Base-by-base conservation (phyloP, 1,284 basidiomycete species). In the Pseudozyma thailandica region DNA sequence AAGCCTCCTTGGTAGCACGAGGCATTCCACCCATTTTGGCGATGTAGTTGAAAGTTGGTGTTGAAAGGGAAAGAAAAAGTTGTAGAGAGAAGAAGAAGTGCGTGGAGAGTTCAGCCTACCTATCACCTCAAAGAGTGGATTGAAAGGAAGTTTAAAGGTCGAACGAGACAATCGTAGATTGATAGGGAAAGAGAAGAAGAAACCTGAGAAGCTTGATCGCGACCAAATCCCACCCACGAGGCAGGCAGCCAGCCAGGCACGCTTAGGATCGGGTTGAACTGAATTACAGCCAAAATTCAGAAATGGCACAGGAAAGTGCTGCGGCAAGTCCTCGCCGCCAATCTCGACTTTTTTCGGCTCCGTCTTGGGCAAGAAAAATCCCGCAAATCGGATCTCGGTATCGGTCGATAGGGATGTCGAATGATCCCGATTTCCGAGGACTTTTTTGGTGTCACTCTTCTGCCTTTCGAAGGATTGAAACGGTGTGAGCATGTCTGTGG, bases 1-100 rank as follows among this genome's bases (percentile, higher is more conserved):
- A 99, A 41, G 89, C 77, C 82, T 91, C 91, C 88, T 98, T 98
- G 83, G 93, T 91, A 84, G 90, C 89, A 77, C 92, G 90, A 86
- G 90, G 89, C 75, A 87, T 72, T 59, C 68, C 91, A 88, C 93
- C 94, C 94, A 97, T 97, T 88, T 74, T 76, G 66, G 39, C 42
- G 53, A 49, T 27, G 51, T 15, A 27, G 21, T 52, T 18, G 31
- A 37, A 18, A 21, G 43, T 27, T 28, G 52, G 44, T 59, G 52
- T 21, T 54, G 37, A 21, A n/a, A 16, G 25, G 20, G 27, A 35
- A 50, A 51, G 37, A 37, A 43, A 57, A 12, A 26, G n/a, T 31
- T 12, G 43, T 33, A 39, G 47, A 41, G 45, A 48, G 47, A 13
- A 18, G n/a, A n/a, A n/a, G n/a, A n/a, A n/a, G n/a, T n/a, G n/a